A percentile compares a stretch with the other conserved stretches of the same genome.
phyloP scores from a whole-genome alignment of 1,284 basidiomycete species.

The Coniophora puteana region DNA sequence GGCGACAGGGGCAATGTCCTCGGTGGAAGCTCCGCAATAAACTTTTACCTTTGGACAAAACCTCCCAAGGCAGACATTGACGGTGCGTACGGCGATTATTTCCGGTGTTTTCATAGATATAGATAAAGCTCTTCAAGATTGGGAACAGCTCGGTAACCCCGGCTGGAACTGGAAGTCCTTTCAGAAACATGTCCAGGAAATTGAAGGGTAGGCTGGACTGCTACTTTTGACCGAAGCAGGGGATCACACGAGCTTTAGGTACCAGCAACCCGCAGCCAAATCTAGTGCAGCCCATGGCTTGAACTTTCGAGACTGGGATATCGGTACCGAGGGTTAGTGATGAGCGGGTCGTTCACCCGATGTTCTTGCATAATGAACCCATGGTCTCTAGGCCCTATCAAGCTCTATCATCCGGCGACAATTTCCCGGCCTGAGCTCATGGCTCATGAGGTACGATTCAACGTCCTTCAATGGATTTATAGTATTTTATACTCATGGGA shows the following conservation, averaged over 20 bases:
- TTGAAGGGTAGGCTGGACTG: conserved; percentile 11
- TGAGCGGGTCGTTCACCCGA: no score
- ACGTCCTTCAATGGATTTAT: background rate
- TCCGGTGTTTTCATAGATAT: background rate
- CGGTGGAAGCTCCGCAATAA: conserved; percentile 12
- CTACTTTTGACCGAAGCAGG: background rate
- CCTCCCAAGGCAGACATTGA: conserved; percentile 11
- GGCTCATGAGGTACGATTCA: background rate
- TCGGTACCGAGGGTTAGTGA: conserved; percentile 2
- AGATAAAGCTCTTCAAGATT: conserved; percentile 4
- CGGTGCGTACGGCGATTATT: background rate
- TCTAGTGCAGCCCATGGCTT: conserved; percentile 1
- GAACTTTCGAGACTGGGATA: conserved; percentile 1
- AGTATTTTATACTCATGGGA: background rate
- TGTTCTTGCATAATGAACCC: background rate
- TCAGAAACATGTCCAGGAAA: conserved; percentile 7
- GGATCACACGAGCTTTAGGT: no score
- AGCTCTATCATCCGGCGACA: conserved; percentile 1
- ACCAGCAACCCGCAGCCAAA: background rate
- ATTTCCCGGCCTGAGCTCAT: conserved; percentile 2
- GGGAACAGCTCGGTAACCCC: conserved; percentile 15
- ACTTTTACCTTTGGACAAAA: conserved; percentile 11
- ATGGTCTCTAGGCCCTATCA: conserved; percentile 4
- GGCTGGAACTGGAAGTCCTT: conserved; percentile 19
- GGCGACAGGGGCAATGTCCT: conserved; percentile 2